These are phyloP conservation scores for Groenewaldozyma sp. DNA, from an alignment of 1,139 yeast species.

Conservation along the genomic window DNA sequence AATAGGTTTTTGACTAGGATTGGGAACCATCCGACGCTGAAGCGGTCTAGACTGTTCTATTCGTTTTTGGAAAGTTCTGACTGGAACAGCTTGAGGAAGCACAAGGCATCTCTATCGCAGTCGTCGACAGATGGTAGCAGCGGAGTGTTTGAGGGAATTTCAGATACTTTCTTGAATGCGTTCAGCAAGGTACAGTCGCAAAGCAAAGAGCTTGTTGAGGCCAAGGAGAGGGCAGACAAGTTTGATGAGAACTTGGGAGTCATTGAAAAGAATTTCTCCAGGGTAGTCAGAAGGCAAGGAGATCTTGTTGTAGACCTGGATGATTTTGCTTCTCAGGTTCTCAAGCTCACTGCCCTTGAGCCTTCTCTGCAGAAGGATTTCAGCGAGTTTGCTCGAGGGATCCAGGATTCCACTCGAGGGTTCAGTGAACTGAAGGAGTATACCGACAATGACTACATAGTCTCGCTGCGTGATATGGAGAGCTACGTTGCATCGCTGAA, in stretches of 20 bases:
- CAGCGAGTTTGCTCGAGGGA: conserved; percentile 43
- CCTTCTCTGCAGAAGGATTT: conserved; percentile 42
- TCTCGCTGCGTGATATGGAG: conserved; percentile 77
- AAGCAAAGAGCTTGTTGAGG: conserved; percentile 72
- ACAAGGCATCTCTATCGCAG: conserved; percentile 28
- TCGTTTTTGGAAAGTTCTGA: conserved; percentile 73
- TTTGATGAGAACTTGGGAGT: conserved; percentile 73
- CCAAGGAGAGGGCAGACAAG: conserved; percentile 72
- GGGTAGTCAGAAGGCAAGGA: conserved; percentile 62
- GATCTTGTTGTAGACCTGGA: conserved; percentile 66
- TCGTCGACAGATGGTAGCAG: conserved; percentile 12
- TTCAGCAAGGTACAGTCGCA: conserved; percentile 72
- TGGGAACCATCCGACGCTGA: conserved; percentile 61
- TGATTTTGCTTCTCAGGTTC: conserved; percentile 61
- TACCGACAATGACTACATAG: conserved; percentile 73
- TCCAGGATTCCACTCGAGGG: conserved; percentile 40
- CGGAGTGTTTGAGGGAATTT: conserved; percentile 50
- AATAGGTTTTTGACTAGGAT: conserved; percentile 68
- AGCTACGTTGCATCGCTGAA: conserved; percentile 75
- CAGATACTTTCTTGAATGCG: conserved; percentile 88
- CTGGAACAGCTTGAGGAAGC: conserved; percentile 70
- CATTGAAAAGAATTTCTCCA: conserved; percentile 68
- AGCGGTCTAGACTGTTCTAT: conserved; percentile 61
- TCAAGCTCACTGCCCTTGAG: conserved; percentile 54
- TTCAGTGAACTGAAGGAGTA: conserved; percentile 45